Evolutionary conservation across 176 grass and related monocot species (phyloP).

Genomic region (Leersia perrieri): DNA sequence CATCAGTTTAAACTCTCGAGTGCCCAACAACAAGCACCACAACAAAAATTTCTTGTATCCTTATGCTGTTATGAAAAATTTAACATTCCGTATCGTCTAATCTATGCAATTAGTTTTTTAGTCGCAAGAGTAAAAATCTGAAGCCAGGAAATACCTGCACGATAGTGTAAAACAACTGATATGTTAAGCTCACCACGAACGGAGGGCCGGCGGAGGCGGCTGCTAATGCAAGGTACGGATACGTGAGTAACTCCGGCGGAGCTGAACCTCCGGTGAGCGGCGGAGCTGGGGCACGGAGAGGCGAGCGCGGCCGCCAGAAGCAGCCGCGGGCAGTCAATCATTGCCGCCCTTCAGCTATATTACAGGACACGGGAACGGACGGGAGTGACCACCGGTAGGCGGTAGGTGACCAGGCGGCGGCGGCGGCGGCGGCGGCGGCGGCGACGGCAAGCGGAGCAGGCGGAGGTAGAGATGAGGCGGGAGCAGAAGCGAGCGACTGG

Average conservation of each 20-base stretch:
- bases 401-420: not conserved
- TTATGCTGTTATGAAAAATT: not conserved
- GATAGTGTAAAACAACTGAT: not conserved
- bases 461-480: not conserved
- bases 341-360: not conserved
- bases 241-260: not conserved
- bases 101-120: not conserved
- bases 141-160: not conserved
- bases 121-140: not conserved
- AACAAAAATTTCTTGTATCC: not conserved
- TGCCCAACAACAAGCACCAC: not conserved
- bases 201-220: not conserved
- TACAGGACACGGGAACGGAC: not conserved
- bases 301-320: constrained; percentile 18
- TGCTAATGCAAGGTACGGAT: not conserved
- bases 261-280: not conserved
- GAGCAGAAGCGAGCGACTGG: not conserved
- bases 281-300: not conserved
- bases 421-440: not conserved
- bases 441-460: not conserved
- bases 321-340: constrained; percentile 41
- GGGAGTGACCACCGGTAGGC: not conserved
- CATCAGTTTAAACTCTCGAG: not conserved
- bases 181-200: constrained; percentile 12
- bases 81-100: not conserved